These are phyloP conservation scores for Eucalyptus polybractea DNA, from an alignment of 345 rosid genomes.

Conservation along the genomic window DNA sequence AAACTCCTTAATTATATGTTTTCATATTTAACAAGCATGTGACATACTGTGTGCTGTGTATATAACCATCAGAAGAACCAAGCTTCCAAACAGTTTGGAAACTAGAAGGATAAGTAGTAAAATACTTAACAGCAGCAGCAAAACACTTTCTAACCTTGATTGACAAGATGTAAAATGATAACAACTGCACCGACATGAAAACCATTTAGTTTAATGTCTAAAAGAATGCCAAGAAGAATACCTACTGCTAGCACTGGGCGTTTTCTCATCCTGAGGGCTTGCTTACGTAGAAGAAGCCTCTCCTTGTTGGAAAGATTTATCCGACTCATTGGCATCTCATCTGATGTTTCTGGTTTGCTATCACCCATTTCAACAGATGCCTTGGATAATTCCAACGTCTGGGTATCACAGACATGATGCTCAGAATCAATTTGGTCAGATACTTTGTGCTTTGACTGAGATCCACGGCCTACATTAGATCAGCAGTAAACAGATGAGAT, in stretches of 20 bases:
- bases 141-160: background rate
- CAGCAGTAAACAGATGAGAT: slow-evolving; percentile 6
- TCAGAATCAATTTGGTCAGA: background rate
- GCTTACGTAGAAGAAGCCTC: slow-evolving; percentile 81
- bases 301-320: slow-evolving; percentile 62
- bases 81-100: background rate
- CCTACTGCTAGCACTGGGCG: slow-evolving; percentile 87
- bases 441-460: background rate
- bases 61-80: background rate
- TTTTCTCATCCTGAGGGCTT: slow-evolving; percentile 77
- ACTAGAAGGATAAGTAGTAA: background rate
- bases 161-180: background rate
- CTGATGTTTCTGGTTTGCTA: background rate
- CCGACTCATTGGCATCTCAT: slow-evolving; percentile 11
- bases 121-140: background rate
- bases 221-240: slow-evolving; percentile 4
- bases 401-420: background rate
- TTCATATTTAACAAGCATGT: background rate
- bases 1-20: background rate
- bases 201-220: background rate
- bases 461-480: background rate
- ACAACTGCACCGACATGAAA: background rate
- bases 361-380: slow-evolving; percentile 4
- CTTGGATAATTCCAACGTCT: background rate
- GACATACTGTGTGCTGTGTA: background rate